phyloP scores from a whole-genome alignment of 331 rosid species.

The Quercus lobata region DNA sequence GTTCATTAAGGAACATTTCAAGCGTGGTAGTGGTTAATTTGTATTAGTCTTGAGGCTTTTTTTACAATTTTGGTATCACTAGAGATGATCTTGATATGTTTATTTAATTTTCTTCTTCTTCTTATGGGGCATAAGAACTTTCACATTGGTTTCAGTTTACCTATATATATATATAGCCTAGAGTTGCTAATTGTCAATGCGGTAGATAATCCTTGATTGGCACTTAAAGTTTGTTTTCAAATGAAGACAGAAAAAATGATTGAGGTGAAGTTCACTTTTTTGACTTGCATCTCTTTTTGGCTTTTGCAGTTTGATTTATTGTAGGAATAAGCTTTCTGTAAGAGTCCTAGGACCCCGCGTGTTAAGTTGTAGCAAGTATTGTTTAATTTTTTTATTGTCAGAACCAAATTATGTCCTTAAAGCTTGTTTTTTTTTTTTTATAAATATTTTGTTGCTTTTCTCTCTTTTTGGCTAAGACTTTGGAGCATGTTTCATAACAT shows the following conservation, averaged over 20 bases:
- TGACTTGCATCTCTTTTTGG: conserved; percentile 41
- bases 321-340: neutral
- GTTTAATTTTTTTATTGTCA: neutral
- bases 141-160: conserved; percentile 13
- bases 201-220: conserved; percentile 41
- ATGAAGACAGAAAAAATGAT: conserved; percentile 32
- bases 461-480: neutral
- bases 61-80: conserved; percentile 14
- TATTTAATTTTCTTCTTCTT: neutral
- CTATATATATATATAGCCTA: conserved; percentile 9
- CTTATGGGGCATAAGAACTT: neutral
- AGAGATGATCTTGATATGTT: conserved; percentile 8
- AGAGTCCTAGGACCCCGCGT: conserved; percentile 7
- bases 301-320: neutral
- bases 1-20: conserved; percentile 74
- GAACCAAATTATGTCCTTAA: neutral
- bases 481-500: neutral
- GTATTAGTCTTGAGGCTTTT: conserved; percentile 15
- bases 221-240: conserved; percentile 21
- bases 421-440: neutral
- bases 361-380: neutral
- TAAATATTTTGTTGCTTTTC: neutral
- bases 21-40: conserved; percentile 64
- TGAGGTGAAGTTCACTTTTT: conserved; percentile 42
- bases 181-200: conserved; percentile 36